Conservation (phyloP, 2,329 filamentous ascomycete species). For the Domatiomyces globalis region DNA sequence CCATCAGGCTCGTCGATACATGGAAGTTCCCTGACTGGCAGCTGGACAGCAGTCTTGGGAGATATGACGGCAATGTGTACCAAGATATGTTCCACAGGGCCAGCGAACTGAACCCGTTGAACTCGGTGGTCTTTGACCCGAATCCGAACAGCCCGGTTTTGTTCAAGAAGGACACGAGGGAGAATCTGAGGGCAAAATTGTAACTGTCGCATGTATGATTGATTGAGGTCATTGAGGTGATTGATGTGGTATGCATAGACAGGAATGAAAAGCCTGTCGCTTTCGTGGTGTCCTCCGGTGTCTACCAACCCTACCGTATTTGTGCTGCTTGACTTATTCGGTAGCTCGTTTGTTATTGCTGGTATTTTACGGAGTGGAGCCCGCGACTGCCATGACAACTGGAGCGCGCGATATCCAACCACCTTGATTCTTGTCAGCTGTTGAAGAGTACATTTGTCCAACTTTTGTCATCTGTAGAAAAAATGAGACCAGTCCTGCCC, state of each 20-base stretch:
- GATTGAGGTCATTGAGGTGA: background rate
- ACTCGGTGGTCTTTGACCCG: slow-evolving; percentile 56
- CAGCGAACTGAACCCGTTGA: slow-evolving; percentile 58
- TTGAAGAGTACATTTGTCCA: background rate
- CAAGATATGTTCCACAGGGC: slow-evolving; percentile 63
- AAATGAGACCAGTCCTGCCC: background rate
- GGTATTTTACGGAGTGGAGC: background rate
- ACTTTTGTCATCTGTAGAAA: background rate
- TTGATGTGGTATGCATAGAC: no score
- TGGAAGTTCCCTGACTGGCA: slow-evolving; percentile 72
- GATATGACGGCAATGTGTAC: slow-evolving; percentile 61
- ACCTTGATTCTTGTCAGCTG: background rate
- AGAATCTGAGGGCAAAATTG: slow-evolving; percentile 15
- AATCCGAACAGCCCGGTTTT: slow-evolving; percentile 50
- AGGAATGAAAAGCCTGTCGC: no score
- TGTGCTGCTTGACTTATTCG: no score
- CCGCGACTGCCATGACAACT: background rate
- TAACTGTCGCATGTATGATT: slow-evolving; percentile 2
- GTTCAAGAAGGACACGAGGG: slow-evolving; percentile 41
- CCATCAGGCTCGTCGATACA: slow-evolving; percentile 54
- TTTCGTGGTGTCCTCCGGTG: no score
- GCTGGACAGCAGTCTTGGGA: slow-evolving; percentile 55
- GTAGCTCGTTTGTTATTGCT: no score
- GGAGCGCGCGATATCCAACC: background rate
- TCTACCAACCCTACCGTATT: no score